Evolutionary conservation across 495 filamentous ascomycete species (phyloP).

Genomic region (Xylaria cubensis): DNA sequence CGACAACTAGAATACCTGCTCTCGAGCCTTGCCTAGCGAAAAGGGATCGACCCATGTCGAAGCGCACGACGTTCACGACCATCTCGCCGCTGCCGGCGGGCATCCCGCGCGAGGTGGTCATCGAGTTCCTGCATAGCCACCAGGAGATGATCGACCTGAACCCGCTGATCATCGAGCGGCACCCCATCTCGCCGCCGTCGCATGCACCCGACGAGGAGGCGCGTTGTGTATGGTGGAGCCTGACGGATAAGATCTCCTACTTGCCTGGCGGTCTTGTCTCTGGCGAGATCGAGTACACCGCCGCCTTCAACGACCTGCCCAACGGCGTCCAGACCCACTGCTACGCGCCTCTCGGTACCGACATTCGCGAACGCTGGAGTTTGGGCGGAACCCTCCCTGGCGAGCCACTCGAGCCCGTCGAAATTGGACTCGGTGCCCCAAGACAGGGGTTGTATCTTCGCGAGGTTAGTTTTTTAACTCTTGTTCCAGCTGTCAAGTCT

Average conservation of each 20-base stretch:
- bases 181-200: conserved; percentile 65
- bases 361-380: conserved; percentile 74
- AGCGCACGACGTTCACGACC: conserved; percentile 67
- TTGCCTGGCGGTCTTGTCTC: conserved; percentile 69
- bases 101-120: conserved; percentile 68
- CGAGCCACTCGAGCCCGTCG: conserved; percentile 63
- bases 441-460: conserved; percentile 71
- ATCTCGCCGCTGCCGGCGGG: conserved; percentile 74
- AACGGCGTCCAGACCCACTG: conserved; percentile 76
- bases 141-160: conserved; percentile 82
- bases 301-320: conserved; percentile 72
- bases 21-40: background rate
- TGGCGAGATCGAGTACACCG: conserved; percentile 74
- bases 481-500: background rate
- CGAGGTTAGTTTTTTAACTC: conserved; percentile 47
- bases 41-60: conserved; percentile 51
- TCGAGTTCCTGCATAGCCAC: conserved; percentile 75
- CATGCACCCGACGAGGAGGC: conserved; percentile 70
- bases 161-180: conserved; percentile 74
- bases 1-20: background rate
- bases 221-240: conserved; percentile 72
- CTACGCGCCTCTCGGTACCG: conserved; percentile 69
- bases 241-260: conserved; percentile 76
- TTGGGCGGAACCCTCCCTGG: conserved; percentile 68
- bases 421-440: conserved; percentile 67